Conservation (phyloP, 352 stramenopile genomes). For the Phytophthora aleatoria region DNA sequence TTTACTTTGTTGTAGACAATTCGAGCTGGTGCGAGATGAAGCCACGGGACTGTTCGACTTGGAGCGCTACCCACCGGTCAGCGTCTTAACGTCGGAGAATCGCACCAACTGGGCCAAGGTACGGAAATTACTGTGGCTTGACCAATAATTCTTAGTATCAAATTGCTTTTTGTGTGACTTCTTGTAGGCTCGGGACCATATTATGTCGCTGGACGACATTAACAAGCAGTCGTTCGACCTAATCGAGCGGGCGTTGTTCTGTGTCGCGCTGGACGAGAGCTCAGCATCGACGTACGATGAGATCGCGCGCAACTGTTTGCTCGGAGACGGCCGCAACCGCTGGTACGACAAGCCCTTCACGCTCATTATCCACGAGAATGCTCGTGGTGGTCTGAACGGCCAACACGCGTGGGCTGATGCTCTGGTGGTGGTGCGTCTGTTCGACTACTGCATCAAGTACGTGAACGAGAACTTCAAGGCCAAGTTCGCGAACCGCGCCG, state of each 20-base stretch:
- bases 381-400: constrained; percentile 94
- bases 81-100: constrained; percentile 95
- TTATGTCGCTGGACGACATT: constrained; percentile 81
- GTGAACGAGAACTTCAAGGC: constrained; percentile 91
- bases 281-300: constrained; percentile 83
- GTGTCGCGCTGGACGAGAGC: constrained; percentile 93
- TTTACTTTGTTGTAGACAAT: constrained; percentile 51
- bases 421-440: constrained; percentile 93
- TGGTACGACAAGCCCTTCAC: constrained; percentile 99
- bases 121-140: constrained; percentile 17
- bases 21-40: constrained; percentile 86
- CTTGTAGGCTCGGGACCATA: constrained; percentile 73
- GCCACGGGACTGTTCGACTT: constrained; percentile 86
- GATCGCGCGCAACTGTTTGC: constrained; percentile 83
- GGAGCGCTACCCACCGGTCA: constrained; percentile 89
- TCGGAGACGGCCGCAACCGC: constrained; percentile 93
- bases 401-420: constrained; percentile 98
- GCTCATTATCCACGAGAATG: constrained; percentile 96
- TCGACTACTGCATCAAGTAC: constrained; percentile 94
- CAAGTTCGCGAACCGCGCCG: constrained; percentile 77
- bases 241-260: constrained; percentile 93
- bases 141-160: not conserved
- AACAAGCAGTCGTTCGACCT: constrained; percentile 92
- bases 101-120: constrained; percentile 95
- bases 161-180: constrained; percentile 1